These are phyloP conservation scores for Calonectria pteridis DNA, from an alignment of 2,329 filamentous ascomycete species.

Conservation along the genomic window DNA sequence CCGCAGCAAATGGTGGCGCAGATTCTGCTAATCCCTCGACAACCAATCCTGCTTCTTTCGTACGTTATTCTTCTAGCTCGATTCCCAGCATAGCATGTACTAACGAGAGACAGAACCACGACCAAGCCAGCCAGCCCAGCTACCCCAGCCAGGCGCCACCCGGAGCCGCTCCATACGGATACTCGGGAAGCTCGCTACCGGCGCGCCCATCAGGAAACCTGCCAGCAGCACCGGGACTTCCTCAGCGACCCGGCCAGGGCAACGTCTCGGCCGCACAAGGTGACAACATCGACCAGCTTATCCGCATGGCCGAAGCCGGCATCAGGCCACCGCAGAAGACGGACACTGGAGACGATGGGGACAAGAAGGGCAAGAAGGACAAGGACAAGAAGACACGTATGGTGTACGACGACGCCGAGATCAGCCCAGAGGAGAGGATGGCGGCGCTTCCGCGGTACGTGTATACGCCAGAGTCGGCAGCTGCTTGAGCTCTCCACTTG, in stretches of 20 bases:
- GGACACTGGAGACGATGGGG: constrained; percentile 59
- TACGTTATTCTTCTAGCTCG: constrained; percentile 56
- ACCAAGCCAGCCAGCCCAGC: constrained; percentile 33
- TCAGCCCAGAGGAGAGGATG: constrained; percentile 93
- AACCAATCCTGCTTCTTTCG: constrained; percentile 67
- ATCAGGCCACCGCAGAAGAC: constrained; percentile 61
- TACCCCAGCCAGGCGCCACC: constrained; percentile 40
- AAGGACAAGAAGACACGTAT: constrained; percentile 78
- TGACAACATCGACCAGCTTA: constrained; percentile 75
- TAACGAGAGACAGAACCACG: constrained; percentile 50
- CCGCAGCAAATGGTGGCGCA: constrained; percentile 61
- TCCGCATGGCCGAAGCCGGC: constrained; percentile 73
- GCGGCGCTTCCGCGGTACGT: constrained; percentile 82
- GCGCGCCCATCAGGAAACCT: constrained; percentile 57
- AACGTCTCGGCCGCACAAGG: constrained; percentile 49
- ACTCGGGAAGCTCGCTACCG: constrained; percentile 59
- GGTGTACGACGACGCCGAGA: constrained; percentile 84
- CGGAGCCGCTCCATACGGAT: constrained; percentile 46
- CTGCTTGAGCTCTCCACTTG: not conserved
- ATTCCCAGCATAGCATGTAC: constrained; percentile 3
- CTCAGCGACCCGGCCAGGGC: constrained; percentile 57
- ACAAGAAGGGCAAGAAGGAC: constrained; percentile 76
- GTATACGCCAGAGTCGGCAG: constrained; percentile 54
- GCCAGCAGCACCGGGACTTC: constrained; percentile 56
- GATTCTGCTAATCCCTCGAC: constrained; percentile 48